Base-by-base conservation (phyloP, 208 protist species). In the Kentomonas sorsogonicus region DNA sequence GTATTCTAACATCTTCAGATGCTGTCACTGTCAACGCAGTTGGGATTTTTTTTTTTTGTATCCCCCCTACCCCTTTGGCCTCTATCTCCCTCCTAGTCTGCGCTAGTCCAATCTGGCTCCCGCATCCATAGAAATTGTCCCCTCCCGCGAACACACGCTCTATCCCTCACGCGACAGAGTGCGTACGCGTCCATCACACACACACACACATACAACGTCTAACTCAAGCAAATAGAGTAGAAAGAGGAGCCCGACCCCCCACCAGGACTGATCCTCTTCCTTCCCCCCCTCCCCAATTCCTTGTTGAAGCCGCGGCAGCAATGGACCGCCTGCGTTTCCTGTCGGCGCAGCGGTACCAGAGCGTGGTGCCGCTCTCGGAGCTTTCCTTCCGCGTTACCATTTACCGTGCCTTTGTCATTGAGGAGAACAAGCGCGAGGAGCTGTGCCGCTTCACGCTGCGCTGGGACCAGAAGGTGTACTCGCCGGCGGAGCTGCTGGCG, bases 401-500 rank as follows among this genome's bases (percentile, higher is more conserved):
- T 2, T 77, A 69, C 56, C 77, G 84, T 16, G 79, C 84, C 9
- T 65, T 74, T 7, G 56, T 91, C 1, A 78, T 88, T 31, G 84
- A 88, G 57, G 84, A 88, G 54, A 48, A 83, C 3, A 53, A 70
- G 16, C 40, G 30, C 18, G 83, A 91, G 54, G 18, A 73, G 56
- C 45, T 88, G 18, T 75, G 67, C 25, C 64, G 58, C 41, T 58
- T 58, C 13, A 74, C 56, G 11, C 60, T 91, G 27, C 67, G 61
- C 22, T 91, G 77, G 79, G 74, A 85, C 47, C 69, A 65, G 7
- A 91, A 91, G 62, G 64, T 81, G 29, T 72, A 69, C 38, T 91
- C 83, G 6, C 83, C 83, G 1, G 43, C 25, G 1, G 83, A 91
- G 65, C 67, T 57, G 2, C 29, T 91, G 0, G 53, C 63, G 11